Percentiles rank a stretch among this genome's conserved stretches.
phyloP scores from a whole-genome alignment of 2,329 filamentous ascomycete species.

The Podosphaera fusca region DNA sequence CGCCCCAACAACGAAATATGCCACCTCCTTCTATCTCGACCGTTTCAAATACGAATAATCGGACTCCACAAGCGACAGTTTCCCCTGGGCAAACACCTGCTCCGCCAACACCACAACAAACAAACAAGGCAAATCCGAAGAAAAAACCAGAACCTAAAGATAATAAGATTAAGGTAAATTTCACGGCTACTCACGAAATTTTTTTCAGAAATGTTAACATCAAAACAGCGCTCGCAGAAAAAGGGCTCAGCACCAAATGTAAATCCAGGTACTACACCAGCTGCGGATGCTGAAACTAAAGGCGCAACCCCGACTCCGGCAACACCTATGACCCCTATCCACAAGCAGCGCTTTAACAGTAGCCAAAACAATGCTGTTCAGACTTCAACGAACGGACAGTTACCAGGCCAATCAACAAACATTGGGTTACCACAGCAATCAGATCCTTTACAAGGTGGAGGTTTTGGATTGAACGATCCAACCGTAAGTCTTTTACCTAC shows the following conservation, averaged over 20 bases:
- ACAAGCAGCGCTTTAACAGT: constrained; percentile 25
- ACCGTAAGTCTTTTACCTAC: constrained; percentile 5
- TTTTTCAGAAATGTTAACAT: constrained; percentile 17
- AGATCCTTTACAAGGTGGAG: constrained; percentile 26
- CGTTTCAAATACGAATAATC: constrained; percentile 27
- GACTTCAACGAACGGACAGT: constrained; percentile 17
- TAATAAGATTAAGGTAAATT: constrained; percentile 43
- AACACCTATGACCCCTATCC: constrained; percentile 39
- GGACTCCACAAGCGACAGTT: constrained; percentile 27
- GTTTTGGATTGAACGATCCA: constrained; percentile 23
- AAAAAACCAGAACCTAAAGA: constrained; percentile 77
- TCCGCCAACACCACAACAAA: constrained; percentile 54
- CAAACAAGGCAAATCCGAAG: constrained; percentile 51
- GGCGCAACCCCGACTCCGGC: constrained; percentile 35
- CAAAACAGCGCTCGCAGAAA: constrained; percentile 20
- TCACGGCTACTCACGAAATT: constrained; percentile 14
- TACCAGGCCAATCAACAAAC: constrained; percentile 20
- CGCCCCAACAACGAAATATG: constrained; percentile 50
- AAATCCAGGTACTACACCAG: constrained; percentile 31
- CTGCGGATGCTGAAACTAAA: constrained; percentile 34
- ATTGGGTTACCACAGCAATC: constrained; percentile 22
- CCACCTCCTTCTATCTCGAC: constrained; percentile 38
- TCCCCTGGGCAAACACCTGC: constrained; percentile 37
- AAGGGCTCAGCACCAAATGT: constrained; percentile 39
- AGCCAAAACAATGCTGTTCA: constrained; percentile 23